Evolutionary conservation across 176 grass and related monocot species (phyloP).

Genomic region (Zea luxurians): DNA sequence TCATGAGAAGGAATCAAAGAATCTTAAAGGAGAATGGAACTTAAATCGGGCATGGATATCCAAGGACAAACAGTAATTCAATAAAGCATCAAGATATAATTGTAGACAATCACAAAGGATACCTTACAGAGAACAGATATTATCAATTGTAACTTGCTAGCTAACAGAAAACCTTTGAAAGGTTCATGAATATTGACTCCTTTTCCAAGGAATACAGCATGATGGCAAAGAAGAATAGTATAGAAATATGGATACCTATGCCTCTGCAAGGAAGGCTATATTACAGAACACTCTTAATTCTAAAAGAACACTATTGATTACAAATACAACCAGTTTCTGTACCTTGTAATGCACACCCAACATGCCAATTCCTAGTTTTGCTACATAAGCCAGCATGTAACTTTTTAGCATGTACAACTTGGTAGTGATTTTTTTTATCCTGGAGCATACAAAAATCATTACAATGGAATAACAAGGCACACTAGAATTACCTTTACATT

Average conservation of each 20-base stretch:
- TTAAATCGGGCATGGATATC: neutral
- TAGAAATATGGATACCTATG: neutral
- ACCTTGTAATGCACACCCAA: neutral
- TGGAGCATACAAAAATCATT: slow-evolving; percentile 29
- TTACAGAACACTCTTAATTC: neutral
- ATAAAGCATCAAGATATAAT: slow-evolving; percentile 11
- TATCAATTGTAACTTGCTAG: neutral
- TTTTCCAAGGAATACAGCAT: neutral
- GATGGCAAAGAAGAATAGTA: neutral
- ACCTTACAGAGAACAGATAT: neutral
- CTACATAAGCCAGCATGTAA: slow-evolving; percentile 4
- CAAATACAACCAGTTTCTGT: neutral
- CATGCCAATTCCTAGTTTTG: slow-evolving; percentile 2
- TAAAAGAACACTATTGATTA: neutral
- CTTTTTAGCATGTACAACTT: neutral
- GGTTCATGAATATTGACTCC: neutral
- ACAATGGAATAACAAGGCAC: neutral
- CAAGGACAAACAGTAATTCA: neutral
- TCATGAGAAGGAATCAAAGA: neutral
- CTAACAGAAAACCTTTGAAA: neutral
- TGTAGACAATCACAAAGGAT: neutral
- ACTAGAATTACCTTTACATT: slow-evolving; percentile 80
- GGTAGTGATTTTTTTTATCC: neutral
- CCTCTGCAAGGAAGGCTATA: neutral
- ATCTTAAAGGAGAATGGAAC: neutral